Evolutionary conservation across 2,329 filamentous ascomycete species (phyloP), one percentile per base, ranked within the genome.

Genomic region (Clonostachys sp.): DNA sequence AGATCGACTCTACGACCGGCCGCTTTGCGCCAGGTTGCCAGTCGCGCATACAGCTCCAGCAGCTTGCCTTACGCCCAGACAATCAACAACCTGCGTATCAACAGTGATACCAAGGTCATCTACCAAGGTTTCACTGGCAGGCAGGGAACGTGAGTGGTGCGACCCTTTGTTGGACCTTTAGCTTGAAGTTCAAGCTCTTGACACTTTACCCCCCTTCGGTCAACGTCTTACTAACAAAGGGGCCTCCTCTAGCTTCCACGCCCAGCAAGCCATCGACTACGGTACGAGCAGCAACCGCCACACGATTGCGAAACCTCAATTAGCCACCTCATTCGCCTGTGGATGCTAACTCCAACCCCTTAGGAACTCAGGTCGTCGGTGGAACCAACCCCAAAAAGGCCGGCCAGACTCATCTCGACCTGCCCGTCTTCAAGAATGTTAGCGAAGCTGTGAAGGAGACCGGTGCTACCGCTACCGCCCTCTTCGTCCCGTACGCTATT

Each of bases 341-440:
- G 9, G 24, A 10, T 30, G 24, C 24, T 30, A 30, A 30, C 24
- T 30, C 9, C 24, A 30, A 30, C 24, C 24, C 24, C 8, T 39
- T 41, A 95, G 90, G 92, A 69, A 99, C 94, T 61, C 92, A 96
- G 69, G 90, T 99, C 57, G 91, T 99, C 57, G 94, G 94, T 70
- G 94, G 94, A 66, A 97, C 92, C 65, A 97, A 97, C 78, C 94
- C 94, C 67, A 97, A 96, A 82, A 99, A 99, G 80, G 94, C 94
- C 57, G 94, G 94, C 64, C 74, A 82, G 62, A 86, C 83, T 66
- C 94, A 99, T 73, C 84, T 99, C 53, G 90, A 84, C 66, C 87
- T 87, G 59, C 94, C 94, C 50, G 94, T 99, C 63, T 99, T 97
- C 73, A 88, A 83, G 62, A 92, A 81, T 61, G 94, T 99, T 58